Conservation (phyloP, 768 basidiomycete genomes). For the Boletales sp. region DNA sequence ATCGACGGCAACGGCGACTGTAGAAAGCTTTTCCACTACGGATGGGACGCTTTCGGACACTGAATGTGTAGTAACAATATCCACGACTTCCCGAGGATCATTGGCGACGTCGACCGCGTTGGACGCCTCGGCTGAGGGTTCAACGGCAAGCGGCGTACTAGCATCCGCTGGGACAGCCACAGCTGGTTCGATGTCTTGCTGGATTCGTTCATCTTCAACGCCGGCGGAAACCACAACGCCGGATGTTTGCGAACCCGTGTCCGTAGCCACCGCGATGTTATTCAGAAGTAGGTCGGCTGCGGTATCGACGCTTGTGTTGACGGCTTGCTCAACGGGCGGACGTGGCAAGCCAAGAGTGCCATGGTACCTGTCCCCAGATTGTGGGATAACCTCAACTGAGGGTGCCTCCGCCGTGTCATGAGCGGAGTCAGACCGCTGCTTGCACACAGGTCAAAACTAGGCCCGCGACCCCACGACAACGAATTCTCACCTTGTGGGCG, state of each 20-base stretch:
- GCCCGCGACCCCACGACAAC: not conserved
- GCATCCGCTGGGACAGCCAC: too few species aligned
- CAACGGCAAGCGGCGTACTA: not conserved
- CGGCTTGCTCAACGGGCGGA: constrained; percentile 2
- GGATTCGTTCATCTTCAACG: not conserved
- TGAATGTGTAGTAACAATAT: not conserved
- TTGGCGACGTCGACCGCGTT: constrained; percentile 1
- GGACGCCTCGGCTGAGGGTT: not conserved
- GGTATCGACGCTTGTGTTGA: not conserved
- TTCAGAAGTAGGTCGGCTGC: not conserved
- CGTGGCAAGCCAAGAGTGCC: not conserved
- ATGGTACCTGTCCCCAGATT: constrained; percentile 1
- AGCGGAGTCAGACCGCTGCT: constrained; percentile 3
- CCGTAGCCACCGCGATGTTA: not conserved
- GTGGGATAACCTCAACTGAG: constrained; percentile 17
- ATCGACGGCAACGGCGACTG: not conserved
- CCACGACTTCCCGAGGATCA: constrained; percentile 2
- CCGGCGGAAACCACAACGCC: not conserved
- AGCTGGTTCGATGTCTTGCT: too few species aligned
- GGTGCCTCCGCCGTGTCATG: constrained; percentile 2
- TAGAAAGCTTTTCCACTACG: not conserved
- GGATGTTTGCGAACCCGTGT: not conserved
- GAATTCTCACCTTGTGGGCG: constrained; percentile 12
- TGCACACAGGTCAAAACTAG: constrained; percentile 2
- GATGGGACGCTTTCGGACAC: not conserved